Evolutionary conservation across 371 early-diverging fungal species (phyloP).

Genomic region (Rhizomucor miehei): DNA sequence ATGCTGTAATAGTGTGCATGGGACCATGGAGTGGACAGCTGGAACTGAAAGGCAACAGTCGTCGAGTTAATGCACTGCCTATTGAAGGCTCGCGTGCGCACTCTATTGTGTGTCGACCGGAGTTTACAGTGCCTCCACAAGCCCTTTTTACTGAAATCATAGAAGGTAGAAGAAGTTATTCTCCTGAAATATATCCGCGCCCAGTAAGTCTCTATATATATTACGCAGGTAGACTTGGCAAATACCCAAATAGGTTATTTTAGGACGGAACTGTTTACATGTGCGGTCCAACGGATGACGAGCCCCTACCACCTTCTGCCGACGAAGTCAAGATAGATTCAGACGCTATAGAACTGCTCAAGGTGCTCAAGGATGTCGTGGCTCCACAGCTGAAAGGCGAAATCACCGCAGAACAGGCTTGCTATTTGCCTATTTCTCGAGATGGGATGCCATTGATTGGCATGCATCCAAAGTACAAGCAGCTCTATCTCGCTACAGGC

Average conservation of each 20-base stretch:
- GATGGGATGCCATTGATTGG: conserved; percentile 62
- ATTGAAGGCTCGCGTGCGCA: conserved; percentile 41
- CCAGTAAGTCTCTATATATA: conserved; percentile 16
- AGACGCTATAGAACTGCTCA: conserved; percentile 13
- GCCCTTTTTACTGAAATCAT: conserved; percentile 42
- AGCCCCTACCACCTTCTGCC: conserved; percentile 45
- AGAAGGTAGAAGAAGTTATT: conserved; percentile 20
- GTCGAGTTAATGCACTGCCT: conserved; percentile 20
- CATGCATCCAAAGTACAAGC: conserved; percentile 39
- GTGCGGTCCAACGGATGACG: conserved; percentile 58
- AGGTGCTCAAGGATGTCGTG: conserved; percentile 2
- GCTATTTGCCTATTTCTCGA: conserved; percentile 61
- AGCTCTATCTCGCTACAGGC: conserved; percentile 61
- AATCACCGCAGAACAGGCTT: conserved; percentile 46
- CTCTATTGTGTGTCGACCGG: conserved; percentile 37
- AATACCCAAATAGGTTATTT: conserved; percentile 28
- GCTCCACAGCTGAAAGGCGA: conserved; percentile 13
- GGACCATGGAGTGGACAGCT: conserved; percentile 51
- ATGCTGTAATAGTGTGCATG: conserved; percentile 45
- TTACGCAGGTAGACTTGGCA: neutral
- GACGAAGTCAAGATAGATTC: conserved; percentile 35
- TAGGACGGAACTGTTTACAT: conserved; percentile 70
- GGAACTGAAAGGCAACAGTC: conserved; percentile 19
- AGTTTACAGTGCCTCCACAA: conserved; percentile 29
- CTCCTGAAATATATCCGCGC: conserved; percentile 50